Percentiles rank a stretch among this genome's conserved stretches.
These are phyloP conservation scores for Zymoseptoria brevis DNA, from an alignment of 2,329 filamentous ascomycete genomes.

Conservation along the genomic window DNA sequence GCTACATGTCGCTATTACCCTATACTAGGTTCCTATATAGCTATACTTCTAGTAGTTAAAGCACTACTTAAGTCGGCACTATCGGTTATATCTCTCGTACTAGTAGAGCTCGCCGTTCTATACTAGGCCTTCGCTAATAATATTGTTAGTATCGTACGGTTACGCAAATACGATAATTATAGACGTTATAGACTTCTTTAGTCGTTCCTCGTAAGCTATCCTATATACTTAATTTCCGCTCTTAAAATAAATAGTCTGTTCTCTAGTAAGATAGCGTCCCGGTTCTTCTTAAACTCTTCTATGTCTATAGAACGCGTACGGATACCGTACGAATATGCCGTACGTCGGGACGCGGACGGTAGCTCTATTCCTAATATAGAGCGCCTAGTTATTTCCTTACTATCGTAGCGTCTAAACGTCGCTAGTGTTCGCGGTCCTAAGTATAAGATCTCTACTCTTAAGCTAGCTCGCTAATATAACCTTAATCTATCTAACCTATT, in stretches of 20 bases:
- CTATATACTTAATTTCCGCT: slow-evolving; percentile 3
- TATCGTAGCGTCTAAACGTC: slow-evolving; percentile 1
- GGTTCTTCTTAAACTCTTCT: slow-evolving; percentile 2
- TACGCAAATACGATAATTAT: slow-evolving; percentile 2
- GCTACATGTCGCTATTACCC: slow-evolving; percentile 4
- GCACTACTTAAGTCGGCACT: slow-evolving; percentile 1
- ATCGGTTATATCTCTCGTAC: slow-evolving; percentile 1
- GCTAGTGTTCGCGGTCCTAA: slow-evolving; percentile 1
- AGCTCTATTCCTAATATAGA: not conserved
- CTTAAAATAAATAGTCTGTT: slow-evolving; percentile 3
- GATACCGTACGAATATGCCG: slow-evolving; percentile 1
- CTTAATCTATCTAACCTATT: not conserved
- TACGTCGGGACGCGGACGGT: not conserved
- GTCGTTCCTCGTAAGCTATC: slow-evolving; percentile 2
- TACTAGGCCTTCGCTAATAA: slow-evolving; percentile 2
- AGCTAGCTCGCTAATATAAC: slow-evolving; percentile 4
- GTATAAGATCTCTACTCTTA: slow-evolving; percentile 3
- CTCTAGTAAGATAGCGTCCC: not conserved
- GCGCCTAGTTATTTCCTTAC: not conserved
- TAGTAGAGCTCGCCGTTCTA: slow-evolving; percentile 4
- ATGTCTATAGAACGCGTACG: slow-evolving; percentile 3
- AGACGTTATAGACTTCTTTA: slow-evolving; percentile 4
- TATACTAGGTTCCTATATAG: slow-evolving; percentile 8
- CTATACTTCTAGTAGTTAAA: slow-evolving; percentile 5
- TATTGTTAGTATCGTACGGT: slow-evolving; percentile 2